Evolutionary conservation across 768 basidiomycete genomes (phyloP).

Genomic region (Mycena rosella): DNA sequence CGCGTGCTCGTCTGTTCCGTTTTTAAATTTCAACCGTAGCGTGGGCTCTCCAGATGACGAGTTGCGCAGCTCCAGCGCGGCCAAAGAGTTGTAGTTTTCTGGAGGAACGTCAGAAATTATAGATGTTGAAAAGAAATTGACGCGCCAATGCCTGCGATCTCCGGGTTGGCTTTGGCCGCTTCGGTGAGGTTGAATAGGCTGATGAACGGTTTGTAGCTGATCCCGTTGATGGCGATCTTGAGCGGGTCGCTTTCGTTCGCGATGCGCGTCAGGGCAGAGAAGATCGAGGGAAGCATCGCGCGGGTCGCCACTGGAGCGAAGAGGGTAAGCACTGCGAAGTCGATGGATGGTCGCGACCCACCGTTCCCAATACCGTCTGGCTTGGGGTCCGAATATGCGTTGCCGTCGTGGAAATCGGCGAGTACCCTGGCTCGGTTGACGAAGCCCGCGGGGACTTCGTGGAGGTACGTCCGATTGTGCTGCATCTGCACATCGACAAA

Average conservation of each 20-base stretch:
- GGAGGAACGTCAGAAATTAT: not conserved
- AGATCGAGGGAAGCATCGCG: conserved; percentile 60
- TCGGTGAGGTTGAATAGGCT: conserved; percentile 71
- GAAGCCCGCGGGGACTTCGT: conserved; percentile 50
- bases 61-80: conserved; percentile 59
- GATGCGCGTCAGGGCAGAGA: conserved; percentile 58
- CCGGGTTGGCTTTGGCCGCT: conserved; percentile 51
- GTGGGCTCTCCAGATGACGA: conserved; percentile 48
- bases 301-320: conserved; percentile 59
- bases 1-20: conserved; percentile 53
- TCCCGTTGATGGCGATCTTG: conserved; percentile 60
- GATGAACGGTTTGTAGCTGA: conserved; percentile 70
- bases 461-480: conserved; percentile 62
- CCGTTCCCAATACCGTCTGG: conserved; percentile 62
- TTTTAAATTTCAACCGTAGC: conserved; percentile 64
- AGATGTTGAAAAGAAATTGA: not conserved
- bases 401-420: conserved; percentile 69
- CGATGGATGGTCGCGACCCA: conserved; percentile 24
- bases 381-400: conserved; percentile 56
- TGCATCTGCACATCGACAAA: conserved; percentile 67
- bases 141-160: conserved; percentile 56
- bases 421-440: conserved; percentile 60
- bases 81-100: conserved; percentile 59
- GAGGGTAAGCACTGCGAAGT: not conserved
- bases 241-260: conserved; percentile 55